Evolutionary conservation across 225 moss, liverwort and hornwort species (phyloP), one percentile per base, ranked within the genome.

Genomic region (Physcomitrellopsis africana): DNA sequence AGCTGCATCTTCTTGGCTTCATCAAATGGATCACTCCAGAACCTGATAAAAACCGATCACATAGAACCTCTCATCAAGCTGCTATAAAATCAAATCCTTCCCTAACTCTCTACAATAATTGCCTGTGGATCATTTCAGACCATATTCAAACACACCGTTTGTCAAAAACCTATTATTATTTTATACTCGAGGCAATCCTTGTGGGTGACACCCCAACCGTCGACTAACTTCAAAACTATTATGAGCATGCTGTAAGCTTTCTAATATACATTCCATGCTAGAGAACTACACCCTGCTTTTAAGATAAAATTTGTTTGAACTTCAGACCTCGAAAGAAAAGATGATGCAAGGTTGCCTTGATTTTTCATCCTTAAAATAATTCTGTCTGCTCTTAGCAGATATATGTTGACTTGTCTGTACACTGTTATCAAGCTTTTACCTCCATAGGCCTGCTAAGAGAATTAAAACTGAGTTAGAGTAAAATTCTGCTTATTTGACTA

Each of bases 381-480:
- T 64, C 59, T 60, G 66, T 77, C 74, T 70, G 67, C 63, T 71
- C 78, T 78, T 63, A 14, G 37, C 67, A 67, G 55, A 67, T 49
- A 64, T 72, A 22, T 84, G 64, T 51, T 67, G 16, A 81, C 65
- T 57, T 73, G 57, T 67, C 72, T 84, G 81, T 84, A 84, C 84
- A 84, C 57, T 32, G 37, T 77, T 72, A 22, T 52, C 13, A 14
- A 72, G 68, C 27, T 67, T 58, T 27, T 75, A 53, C 58, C 37
- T 73, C 73, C 52, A 53, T 67, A 66, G 80, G 60, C 48, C 74
- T 81, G 65, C 76, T 51, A 62, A 75, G 24, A 72, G 44, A 18
- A 71, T 63, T 10, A 61, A 1, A 70, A 42, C 46, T 26, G 24
- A 11, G 58, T 75, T 68, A 81, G 46, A 18, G 45, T 22, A 73